phyloP scores from a whole-genome alignment of 108 stramenopile genomes.

The Schizochytrium sp. region DNA sequence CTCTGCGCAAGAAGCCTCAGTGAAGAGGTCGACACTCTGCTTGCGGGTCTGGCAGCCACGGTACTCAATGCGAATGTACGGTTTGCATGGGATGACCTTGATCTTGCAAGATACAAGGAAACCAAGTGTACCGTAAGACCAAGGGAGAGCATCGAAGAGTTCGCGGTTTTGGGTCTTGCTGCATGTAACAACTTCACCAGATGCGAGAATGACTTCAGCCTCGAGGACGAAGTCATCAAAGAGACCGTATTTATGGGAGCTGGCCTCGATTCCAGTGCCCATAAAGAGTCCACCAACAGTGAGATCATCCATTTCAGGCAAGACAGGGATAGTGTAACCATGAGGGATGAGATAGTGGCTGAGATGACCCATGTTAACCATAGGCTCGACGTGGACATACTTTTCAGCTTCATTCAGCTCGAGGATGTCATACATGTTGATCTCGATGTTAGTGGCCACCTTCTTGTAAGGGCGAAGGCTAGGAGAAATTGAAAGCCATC shows the following conservation, averaged over 20 bases:
- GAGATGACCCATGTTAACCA: slow-evolving; percentile 66
- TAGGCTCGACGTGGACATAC: slow-evolving; percentile 61
- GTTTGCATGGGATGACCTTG: slow-evolving; percentile 73
- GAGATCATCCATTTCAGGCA: slow-evolving; percentile 79
- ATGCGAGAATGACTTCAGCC: slow-evolving; percentile 72
- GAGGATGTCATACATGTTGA: slow-evolving; percentile 63
- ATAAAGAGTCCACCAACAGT: slow-evolving; percentile 78
- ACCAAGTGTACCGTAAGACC: slow-evolving; percentile 79
- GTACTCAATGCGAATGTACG: slow-evolving; percentile 72
- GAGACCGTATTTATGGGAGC: slow-evolving; percentile 75
- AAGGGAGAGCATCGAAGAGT: slow-evolving; percentile 79
- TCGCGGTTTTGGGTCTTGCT: slow-evolving; percentile 76
- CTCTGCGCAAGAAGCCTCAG: background rate
- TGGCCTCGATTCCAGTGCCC: slow-evolving; percentile 78
- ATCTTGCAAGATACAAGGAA: slow-evolving; percentile 76
- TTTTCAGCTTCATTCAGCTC: slow-evolving; percentile 32
- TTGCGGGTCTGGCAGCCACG: slow-evolving; percentile 63
- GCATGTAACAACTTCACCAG: slow-evolving; percentile 71
- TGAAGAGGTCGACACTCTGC: slow-evolving; percentile 63
- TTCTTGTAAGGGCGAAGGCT: background rate
- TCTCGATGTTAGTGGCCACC: background rate
- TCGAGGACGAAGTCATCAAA: slow-evolving; percentile 76
- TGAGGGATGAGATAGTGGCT: slow-evolving; percentile 9
- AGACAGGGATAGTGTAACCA: slow-evolving; percentile 73
- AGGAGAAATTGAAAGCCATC: slow-evolving; percentile 1